Evolutionary conservation across 805 yeast species (phyloP).

Genomic region (Starmerella bacillaris): DNA sequence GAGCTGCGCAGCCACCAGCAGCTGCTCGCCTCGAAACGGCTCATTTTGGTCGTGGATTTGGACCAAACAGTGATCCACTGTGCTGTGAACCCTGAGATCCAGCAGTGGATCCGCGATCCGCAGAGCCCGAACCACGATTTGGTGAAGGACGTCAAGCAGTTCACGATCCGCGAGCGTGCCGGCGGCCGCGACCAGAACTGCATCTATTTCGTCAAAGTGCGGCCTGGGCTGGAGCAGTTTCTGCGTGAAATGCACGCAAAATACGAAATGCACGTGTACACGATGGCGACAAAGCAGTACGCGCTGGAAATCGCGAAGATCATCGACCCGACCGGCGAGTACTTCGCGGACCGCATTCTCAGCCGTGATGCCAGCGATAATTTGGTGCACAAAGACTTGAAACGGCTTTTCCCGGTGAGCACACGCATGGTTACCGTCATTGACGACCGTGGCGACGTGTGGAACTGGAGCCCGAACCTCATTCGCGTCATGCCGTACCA

Average conservation of each 20-base stretch:
- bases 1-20: conserved; percentile 49
- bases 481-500: conserved; percentile 89
- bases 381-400: conserved; percentile 69
- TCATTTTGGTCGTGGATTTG: conserved; percentile 83
- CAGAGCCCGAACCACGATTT: conserved; percentile 69
- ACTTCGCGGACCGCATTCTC: conserved; percentile 78
- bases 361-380: conserved; percentile 92
- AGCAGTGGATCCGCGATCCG: conserved; percentile 85
- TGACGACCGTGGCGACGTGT: conserved; percentile 95
- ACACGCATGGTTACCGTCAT: conserved; percentile 92
- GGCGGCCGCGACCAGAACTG: conserved; percentile 24
- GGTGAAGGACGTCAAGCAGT: conserved; percentile 62
- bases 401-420: conserved; percentile 82
- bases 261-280: conserved; percentile 85
- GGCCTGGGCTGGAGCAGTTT: conserved; percentile 74
- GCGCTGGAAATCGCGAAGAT: conserved; percentile 78
- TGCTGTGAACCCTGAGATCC: conserved; percentile 92
- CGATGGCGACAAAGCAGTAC: conserved; percentile 94
- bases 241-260: conserved; percentile 41
- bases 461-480: conserved; percentile 91
- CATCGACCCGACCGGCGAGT: conserved; percentile 74
- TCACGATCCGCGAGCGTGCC: conserved; percentile 56
- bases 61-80: conserved; percentile 97
- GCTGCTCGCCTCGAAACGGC: conserved; percentile 42
- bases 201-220: conserved; percentile 79